Percentiles rank a stretch among this genome's conserved stretches.
phyloP scores from a whole-genome alignment of 2,329 filamentous ascomycete genomes.

The Fusarium kyushuense region DNA sequence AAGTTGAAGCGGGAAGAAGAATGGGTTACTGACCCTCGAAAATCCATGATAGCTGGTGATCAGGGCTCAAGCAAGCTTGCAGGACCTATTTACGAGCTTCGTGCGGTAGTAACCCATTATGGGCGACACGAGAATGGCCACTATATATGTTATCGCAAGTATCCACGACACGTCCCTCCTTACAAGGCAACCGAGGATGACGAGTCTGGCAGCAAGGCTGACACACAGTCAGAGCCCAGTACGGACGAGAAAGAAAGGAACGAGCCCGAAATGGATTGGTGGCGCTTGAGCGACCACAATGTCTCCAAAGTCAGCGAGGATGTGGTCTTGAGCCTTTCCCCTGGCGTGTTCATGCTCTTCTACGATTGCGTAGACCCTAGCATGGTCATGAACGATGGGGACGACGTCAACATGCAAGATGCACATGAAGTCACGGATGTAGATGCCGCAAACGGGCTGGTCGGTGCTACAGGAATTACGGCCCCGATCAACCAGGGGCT shows the following conservation, averaged over 20 bases:
- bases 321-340: conserved; percentile 76
- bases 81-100: conserved; percentile 78
- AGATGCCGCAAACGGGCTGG: conserved; percentile 9
- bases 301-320: conserved; percentile 80
- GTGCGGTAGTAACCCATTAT: conserved; percentile 88
- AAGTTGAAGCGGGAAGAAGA: conserved; percentile 62
- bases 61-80: conserved; percentile 62
- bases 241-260: conserved; percentile 29
- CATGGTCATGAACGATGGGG: conserved; percentile 57
- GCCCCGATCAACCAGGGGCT: conserved; percentile 20
- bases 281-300: conserved; percentile 89
- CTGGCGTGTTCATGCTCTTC: conserved; percentile 95
- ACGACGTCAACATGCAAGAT: conserved; percentile 41
- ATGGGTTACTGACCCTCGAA: conserved; percentile 76
- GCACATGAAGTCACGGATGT: conserved; percentile 33
- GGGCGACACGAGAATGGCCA: conserved; percentile 95
- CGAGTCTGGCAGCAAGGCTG: conserved; percentile 34
- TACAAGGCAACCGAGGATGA: conserved; percentile 10
- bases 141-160: conserved; percentile 90
- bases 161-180: conserved; percentile 56
- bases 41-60: conserved; percentile 78
- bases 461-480: conserved; percentile 4
- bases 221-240: background rate
- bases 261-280: conserved; percentile 74
- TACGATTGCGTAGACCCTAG: conserved; percentile 79